Conservation (phyloP, 306 rosid species). For the Pachyrhizus erosus region DNA sequence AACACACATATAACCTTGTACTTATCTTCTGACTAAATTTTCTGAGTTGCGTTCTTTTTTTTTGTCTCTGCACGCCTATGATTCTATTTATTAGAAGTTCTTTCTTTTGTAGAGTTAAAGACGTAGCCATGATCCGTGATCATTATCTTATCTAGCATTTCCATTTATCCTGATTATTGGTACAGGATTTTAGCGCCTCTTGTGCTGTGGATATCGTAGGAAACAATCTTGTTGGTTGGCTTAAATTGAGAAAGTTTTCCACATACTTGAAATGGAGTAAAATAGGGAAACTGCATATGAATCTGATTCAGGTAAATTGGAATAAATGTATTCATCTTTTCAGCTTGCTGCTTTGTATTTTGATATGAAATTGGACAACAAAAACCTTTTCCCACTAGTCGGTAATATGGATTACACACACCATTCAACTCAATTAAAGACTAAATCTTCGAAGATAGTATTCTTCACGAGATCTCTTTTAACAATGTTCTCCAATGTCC, state of each 20-base stretch:
- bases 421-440: not conserved
- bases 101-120: conserved; percentile 1
- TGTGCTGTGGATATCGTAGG: conserved; percentile 52
- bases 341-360: not conserved
- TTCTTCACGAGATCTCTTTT: not conserved
- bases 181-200: conserved; percentile 74
- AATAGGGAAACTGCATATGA: conserved; percentile 69
- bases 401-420: not conserved
- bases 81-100: not conserved
- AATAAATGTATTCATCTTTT: conserved; percentile 13
- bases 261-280: conserved; percentile 81
- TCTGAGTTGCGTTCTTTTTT: not conserved
- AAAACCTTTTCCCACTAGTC: not conserved
- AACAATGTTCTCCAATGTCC: not conserved
- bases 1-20: not conserved
- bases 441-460: not conserved
- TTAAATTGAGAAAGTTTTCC: conserved; percentile 60
- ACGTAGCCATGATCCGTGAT: not conserved
- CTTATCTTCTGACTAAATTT: not conserved
- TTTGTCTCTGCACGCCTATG: not conserved
- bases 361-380: not conserved
- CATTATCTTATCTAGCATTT: conserved; percentile 22
- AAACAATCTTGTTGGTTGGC: conserved; percentile 62
- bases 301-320: conserved; percentile 67
- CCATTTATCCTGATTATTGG: conserved; percentile 39